Conservation (phyloP, 2,329 filamentous ascomycete genomes). For the Aspergillus eucalypticola region DNA sequence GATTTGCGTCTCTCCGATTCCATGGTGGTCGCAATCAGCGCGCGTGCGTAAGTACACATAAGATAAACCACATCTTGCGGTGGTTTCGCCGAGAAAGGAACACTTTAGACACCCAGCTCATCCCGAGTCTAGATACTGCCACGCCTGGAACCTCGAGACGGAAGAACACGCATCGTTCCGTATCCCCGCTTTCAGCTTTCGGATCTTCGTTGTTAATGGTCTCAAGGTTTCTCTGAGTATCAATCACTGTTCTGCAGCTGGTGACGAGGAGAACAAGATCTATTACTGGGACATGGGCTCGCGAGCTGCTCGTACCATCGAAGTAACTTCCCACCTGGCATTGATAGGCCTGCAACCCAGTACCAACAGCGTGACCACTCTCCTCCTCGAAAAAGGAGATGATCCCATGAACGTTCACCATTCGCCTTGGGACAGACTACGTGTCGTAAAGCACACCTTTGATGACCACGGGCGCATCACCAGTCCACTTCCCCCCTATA, state of each 20-base stretch:
- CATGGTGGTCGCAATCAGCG: constrained; percentile 24
- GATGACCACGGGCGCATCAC: neutral
- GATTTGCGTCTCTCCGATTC: constrained; percentile 23
- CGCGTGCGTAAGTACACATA: constrained; percentile 24
- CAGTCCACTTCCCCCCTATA: neutral
- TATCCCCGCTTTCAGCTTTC: constrained; percentile 24
- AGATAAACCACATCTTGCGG: too few species aligned
- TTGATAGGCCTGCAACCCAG: constrained; percentile 20
- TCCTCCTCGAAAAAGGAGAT: constrained; percentile 13
- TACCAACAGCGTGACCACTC: constrained; percentile 20
- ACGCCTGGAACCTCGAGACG: constrained; percentile 32
- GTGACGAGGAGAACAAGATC: constrained; percentile 19
- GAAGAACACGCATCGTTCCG: constrained; percentile 27
- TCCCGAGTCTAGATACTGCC: constrained; percentile 26
- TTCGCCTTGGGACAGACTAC: constrained; percentile 4
- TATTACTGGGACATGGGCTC: constrained; percentile 25
- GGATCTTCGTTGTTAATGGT: constrained; percentile 23
- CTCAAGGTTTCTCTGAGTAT: constrained; percentile 26
- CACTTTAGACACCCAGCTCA: neutral
- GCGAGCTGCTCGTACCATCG: constrained; percentile 17
- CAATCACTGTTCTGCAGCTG: neutral
- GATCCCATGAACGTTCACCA: neutral
- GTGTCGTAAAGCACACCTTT: constrained; percentile 17
- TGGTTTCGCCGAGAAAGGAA: neutral
- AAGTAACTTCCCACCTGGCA: constrained; percentile 8